These are phyloP conservation scores for Tolypocladium nubicola DNA, from an alignment of 2,329 filamentous ascomycete genomes.

Conservation along the genomic window DNA sequence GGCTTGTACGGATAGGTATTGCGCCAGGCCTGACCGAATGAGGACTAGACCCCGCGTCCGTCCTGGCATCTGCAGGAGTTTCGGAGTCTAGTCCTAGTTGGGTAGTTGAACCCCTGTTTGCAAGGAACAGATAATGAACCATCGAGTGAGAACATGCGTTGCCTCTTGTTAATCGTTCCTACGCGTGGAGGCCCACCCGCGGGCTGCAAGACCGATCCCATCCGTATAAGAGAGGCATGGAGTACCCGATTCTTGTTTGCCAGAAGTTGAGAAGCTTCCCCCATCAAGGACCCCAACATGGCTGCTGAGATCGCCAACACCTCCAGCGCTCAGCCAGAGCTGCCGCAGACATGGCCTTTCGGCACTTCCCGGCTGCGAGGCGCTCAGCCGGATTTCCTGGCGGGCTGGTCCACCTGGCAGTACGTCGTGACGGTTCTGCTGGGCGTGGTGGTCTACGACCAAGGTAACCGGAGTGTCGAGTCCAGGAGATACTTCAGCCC, in stretches of 20 bases:
- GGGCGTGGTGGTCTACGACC: conserved; percentile 26
- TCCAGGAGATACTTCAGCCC: neutral
- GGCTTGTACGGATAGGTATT: neutral
- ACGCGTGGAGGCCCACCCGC: neutral
- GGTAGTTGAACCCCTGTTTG: conserved; percentile 1
- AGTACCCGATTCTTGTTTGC: neutral
- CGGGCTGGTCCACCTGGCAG: conserved; percentile 16
- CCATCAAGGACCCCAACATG: neutral
- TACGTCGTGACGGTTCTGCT: conserved; percentile 20
- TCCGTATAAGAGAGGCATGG: neutral
- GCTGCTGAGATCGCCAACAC: neutral
- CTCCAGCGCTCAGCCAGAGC: neutral
- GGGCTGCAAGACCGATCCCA: neutral
- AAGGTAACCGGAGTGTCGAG: conserved; percentile 15
- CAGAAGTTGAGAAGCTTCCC: neutral
- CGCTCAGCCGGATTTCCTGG: neutral
- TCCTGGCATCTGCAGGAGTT: neutral
- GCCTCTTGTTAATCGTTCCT: neutral
- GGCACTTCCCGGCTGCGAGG: neutral
- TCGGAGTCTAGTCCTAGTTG: conserved; percentile 22
- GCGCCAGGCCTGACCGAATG: conserved; percentile 5
- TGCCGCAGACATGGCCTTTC: neutral
- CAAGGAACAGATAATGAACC: neutral
- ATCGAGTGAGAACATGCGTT: neutral
- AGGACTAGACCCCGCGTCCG: conserved; percentile 19